Conservation (phyloP, 805 yeast species). For the Isabelozyma gotoi region DNA sequence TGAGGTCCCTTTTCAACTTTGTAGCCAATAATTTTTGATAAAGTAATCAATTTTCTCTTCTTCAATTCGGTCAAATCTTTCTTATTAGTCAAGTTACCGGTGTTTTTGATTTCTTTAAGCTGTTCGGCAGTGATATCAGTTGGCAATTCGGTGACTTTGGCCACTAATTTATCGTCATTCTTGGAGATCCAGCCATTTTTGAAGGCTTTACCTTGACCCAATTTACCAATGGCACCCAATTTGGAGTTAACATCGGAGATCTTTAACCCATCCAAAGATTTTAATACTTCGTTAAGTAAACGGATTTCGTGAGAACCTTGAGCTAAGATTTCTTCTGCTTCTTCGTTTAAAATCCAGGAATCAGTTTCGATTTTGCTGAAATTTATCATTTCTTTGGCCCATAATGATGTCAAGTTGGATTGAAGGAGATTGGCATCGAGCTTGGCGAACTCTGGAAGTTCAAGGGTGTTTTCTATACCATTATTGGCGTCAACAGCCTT, state of each 20-base stretch:
- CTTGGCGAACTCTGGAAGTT: conserved; percentile 56
- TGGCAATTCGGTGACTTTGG: conserved; percentile 57
- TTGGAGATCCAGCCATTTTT: conserved; percentile 95
- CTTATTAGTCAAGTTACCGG: conserved; percentile 58
- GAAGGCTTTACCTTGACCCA: conserved; percentile 97
- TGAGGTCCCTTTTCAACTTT: conserved; percentile 76
- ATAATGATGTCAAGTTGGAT: conserved; percentile 82
- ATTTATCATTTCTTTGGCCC: conserved; percentile 77
- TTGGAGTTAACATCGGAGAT: conserved; percentile 70
- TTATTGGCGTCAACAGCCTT: conserved; percentile 57
- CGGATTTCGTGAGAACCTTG: conserved; percentile 92
- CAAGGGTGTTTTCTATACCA: conserved; percentile 67
- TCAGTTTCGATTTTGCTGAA: conserved; percentile 76
- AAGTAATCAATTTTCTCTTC: conserved; percentile 82
- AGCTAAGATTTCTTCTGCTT: conserved; percentile 74
- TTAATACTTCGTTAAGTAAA: conserved; percentile 69
- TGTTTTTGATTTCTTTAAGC: conserved; percentile 53
- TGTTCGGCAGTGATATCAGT: conserved; percentile 66
- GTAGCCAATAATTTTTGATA: conserved; percentile 74
- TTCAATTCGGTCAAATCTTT: conserved; percentile 81
- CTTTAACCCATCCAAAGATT: conserved; percentile 75
- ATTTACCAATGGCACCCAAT: conserved; percentile 79
- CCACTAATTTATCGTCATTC: conserved; percentile 75
- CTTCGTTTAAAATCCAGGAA: conserved; percentile 70
- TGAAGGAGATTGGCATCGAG: conserved; percentile 65